Conservation (phyloP, 805 yeast genomes). For the Kazachstania kunashirensis region DNA sequence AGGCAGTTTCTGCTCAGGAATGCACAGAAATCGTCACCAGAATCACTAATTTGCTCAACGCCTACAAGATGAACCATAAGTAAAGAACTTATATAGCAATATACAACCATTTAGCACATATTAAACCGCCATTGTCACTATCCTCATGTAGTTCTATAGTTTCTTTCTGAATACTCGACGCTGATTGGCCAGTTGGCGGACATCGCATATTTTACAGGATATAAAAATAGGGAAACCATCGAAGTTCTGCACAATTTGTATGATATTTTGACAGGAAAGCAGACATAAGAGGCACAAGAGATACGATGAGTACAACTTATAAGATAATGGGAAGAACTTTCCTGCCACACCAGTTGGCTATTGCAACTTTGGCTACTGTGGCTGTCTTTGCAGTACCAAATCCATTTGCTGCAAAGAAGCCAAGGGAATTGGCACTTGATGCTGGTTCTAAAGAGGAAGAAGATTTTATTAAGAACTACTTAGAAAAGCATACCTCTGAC, state of each 20-base stretch:
- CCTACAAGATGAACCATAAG: constrained; percentile 39
- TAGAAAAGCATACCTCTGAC: constrained; percentile 31
- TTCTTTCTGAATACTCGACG: neutral
- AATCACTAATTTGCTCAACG: constrained; percentile 46
- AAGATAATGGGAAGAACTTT: constrained; percentile 74
- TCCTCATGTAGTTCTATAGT: neutral
- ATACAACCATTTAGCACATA: neutral
- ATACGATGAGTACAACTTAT: constrained; percentile 73
- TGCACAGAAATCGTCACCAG: constrained; percentile 71
- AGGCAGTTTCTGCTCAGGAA: constrained; percentile 52
- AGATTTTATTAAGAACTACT: constrained; percentile 68
- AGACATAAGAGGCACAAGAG: neutral
- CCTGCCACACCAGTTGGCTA: constrained; percentile 74
- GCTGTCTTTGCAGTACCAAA: constrained; percentile 58
- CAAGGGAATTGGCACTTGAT: constrained; percentile 56
- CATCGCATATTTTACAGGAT: neutral
- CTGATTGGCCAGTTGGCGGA: neutral
- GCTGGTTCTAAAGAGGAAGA: constrained; percentile 85
- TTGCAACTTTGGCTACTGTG: constrained; percentile 70
- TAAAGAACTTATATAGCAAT: constrained; percentile 4
- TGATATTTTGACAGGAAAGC: neutral
- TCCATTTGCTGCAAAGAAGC: constrained; percentile 49
- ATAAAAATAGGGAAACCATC: neutral
- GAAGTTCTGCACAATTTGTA: neutral
- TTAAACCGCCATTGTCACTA: neutral